Base-by-base conservation (phyloP, 176 grass and related monocot species). In the Alloteropsis semialata region DNA sequence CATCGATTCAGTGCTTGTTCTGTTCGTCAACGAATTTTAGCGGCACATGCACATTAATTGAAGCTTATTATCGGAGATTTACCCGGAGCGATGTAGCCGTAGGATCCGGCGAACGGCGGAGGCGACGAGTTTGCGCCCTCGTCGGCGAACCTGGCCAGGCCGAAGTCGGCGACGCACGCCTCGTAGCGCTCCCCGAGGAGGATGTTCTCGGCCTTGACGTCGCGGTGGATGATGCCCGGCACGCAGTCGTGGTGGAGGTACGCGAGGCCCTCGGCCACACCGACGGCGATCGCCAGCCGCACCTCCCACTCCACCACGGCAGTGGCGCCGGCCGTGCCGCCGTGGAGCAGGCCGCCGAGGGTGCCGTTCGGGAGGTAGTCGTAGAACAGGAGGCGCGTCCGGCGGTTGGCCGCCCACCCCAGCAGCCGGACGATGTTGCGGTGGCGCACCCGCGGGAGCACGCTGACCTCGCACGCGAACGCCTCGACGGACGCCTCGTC, bases 51-150 rank as follows among this genome's bases (percentile, higher is more conserved):
- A n/a, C n/a, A n/a, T n/a, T n/a, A n/a, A n/a, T 55, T n/a, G 0
- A 55, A 55, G 14, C 43, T 45, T 45, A 14, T 43, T 45, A 3
- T 16, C 4, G 10, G 15, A 39, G 45, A 53, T 85, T 85, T 88
- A 97, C 91, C 94, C 17, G 94, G 94, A 71, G 94, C 94, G 41
- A 97, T 97, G 89, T 97, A 97, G 80, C 94, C 94, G 27, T 97
- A 97, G 42, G 94, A 97, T 38, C 94, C 94, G 53, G 91, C 92
- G 84, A 97, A 94, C 5, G 89, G 91, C 44, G 94, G 89, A 1
- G 91, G 89, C 0, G 89, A 85, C 8, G 92, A 85, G 65, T 42
- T 84, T 45, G 87, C 53, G 18, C 84, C 78, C 29, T 92, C 84
- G 59, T 97, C 94, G 73, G 84, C 76, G 30, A 88, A 72, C 18